Evolutionary conservation across 2,329 filamentous ascomycete species (phyloP), one percentile per base, ranked within the genome.

Genomic region (Aureobasidium sp.): DNA sequence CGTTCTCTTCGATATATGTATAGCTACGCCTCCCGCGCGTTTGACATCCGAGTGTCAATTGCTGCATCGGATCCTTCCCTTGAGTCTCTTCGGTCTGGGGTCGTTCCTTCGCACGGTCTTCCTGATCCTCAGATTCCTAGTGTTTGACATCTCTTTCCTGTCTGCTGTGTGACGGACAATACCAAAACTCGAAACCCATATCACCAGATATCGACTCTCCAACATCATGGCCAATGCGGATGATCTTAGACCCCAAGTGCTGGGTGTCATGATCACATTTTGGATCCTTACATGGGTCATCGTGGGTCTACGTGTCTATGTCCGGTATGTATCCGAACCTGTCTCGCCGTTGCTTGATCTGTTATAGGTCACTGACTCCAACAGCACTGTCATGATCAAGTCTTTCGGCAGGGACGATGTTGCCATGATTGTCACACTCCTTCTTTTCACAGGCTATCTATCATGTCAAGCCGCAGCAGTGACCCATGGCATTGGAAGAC

Each of bases 381-480:
- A 58, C 23, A 72, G 75, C 33, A 68, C 69, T 11, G 50, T 70
- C 23, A 63, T 78, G 69, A 69, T 73, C 62, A 76, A 73, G 42
- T 72, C 66, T 2, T 78, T 74, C 68, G 76, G 74, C 10, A 59
- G 67, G 23, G 77, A 78, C 66, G 78, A 80, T 65, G 74, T 69
- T 43, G 72, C 68, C 16, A 79, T 80, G 76, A 64, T 76, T 38
- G 67, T 70, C 9, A 74, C 75, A 38, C 63, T 76, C 51, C 33
- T 69, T 3, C 66, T 76, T 9, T 79, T 77, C 66, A 78, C 76
- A 0, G 56, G 73, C 4, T 80, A 78, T 33, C 65, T 79, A 1
- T 66, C 68, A 8, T 75, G 74, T 36, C 76, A 79, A 60, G 72
- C 76, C 9, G 68, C 69, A 11, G 75, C 75, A 43, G 75, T 74